Percentiles rank a stretch among this genome's conserved stretches.
Conservation (phyloP, 768 basidiomycete genomes). For the Ramaria rubella region DNA sequence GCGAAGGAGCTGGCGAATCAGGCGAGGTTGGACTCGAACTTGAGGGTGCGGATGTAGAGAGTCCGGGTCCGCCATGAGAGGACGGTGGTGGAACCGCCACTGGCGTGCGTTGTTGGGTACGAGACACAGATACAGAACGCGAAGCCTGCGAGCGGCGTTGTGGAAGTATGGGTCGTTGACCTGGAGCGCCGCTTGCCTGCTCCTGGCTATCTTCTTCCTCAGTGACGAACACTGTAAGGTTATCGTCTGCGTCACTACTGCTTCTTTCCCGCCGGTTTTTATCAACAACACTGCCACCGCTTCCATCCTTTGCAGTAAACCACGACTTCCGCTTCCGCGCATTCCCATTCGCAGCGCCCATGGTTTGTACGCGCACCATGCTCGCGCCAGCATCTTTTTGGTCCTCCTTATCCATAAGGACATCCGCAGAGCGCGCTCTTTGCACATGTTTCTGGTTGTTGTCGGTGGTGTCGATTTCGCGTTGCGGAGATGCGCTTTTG, state of each 20-base stretch:
- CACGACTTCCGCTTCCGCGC: neutral
- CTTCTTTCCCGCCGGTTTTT: neutral
- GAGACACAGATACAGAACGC: neutral
- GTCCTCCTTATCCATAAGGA: neutral
- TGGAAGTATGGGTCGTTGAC: neutral
- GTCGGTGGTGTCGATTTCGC: neutral
- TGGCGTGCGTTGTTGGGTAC: neutral
- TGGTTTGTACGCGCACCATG: neutral
- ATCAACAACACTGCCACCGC: neutral
- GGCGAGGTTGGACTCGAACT: constrained; percentile 27
- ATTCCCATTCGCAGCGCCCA: neutral
- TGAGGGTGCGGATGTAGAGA: constrained; percentile 32
- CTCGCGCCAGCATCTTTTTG: neutral
- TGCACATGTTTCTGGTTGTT: neutral
- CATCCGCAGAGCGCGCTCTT: neutral
- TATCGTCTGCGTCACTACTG: neutral
- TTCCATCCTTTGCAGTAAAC: neutral
- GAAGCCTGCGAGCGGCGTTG: neutral
- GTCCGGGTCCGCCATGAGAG: constrained; percentile 37
- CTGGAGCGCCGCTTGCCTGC: neutral
- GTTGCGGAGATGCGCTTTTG: neutral
- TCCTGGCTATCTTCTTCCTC: neutral
- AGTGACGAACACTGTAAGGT: neutral
- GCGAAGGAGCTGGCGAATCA: constrained; percentile 20
- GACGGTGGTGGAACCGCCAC: constrained; percentile 34